phyloP scores from a whole-genome alignment of 805 yeast genomes.

The Starmerella khaoyaiensis region DNA sequence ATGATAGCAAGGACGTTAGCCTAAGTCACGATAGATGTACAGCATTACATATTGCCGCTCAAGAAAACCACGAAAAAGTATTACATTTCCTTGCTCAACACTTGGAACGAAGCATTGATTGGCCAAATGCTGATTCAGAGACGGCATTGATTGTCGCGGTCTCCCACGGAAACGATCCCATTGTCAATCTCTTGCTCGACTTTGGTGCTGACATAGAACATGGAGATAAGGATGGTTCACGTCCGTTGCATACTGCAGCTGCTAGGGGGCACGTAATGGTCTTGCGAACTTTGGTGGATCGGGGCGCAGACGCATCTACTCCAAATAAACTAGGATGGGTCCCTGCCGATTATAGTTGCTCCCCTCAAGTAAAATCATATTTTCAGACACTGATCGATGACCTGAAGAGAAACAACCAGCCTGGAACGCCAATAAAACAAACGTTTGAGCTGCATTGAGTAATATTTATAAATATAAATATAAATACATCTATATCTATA shows the following conservation, averaged over 20 bases:
- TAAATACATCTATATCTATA: not conserved
- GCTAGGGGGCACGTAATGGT: slow-evolving; percentile 53
- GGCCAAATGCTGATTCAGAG: slow-evolving; percentile 37
- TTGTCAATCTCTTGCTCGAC: slow-evolving; percentile 51
- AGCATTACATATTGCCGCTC: slow-evolving; percentile 57
- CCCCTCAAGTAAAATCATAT: slow-evolving; percentile 38
- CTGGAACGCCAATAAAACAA: slow-evolving; percentile 14
- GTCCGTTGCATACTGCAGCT: slow-evolving; percentile 75
- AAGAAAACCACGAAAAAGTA: slow-evolving; percentile 54
- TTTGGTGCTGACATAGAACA: slow-evolving; percentile 66
- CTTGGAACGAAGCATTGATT: slow-evolving; percentile 44
- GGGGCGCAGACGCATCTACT: slow-evolving; percentile 37
- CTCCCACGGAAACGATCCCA: slow-evolving; percentile 44
- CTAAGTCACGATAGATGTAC: slow-evolving; percentile 45
- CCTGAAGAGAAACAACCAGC: slow-evolving; percentile 12
- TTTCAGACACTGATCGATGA: slow-evolving; percentile 26
- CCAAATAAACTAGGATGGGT: slow-evolving; percentile 50
- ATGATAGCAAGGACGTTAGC: slow-evolving; percentile 39
- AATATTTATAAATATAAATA: not conserved
- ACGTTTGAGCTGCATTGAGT: slow-evolving; percentile 12
- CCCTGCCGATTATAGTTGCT: slow-evolving; percentile 47
- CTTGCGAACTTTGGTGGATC: slow-evolving; percentile 38
- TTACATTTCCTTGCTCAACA: slow-evolving; percentile 60
- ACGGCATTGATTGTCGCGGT: slow-evolving; percentile 54
- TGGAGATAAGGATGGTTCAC: slow-evolving; percentile 62